Evolutionary conservation across 2,329 filamentous ascomycete species (phyloP).

Genomic region (Fusarium sterilihyphosum): DNA sequence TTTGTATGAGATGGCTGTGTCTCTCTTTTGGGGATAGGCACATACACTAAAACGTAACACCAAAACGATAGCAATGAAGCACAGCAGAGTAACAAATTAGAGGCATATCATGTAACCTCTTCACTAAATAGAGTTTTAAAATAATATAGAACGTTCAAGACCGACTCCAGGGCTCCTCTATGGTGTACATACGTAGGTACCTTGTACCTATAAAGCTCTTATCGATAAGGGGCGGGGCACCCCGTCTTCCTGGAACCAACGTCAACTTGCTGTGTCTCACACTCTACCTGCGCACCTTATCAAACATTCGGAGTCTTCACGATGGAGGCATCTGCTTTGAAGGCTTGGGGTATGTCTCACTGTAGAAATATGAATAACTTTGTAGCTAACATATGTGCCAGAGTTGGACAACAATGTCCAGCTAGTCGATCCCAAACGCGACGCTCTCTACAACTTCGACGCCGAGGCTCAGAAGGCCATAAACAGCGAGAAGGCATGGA

Average conservation of each 20-base stretch:
- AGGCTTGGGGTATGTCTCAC: slow-evolving; percentile 43
- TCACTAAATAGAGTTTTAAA: neutral
- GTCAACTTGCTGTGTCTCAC: slow-evolving; percentile 30
- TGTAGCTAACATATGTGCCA: slow-evolving; percentile 50
- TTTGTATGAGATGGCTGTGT: neutral
- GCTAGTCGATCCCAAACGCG: slow-evolving; percentile 85
- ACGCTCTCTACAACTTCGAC: slow-evolving; percentile 91
- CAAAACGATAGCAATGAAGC: neutral
- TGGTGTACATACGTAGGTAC: neutral
- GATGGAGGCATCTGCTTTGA: slow-evolving; percentile 47
- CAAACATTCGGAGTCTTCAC: slow-evolving; percentile 25
- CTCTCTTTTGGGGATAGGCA: neutral
- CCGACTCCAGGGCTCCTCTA: neutral
- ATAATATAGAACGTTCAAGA: neutral
- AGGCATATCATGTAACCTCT: too few relatives aligned
- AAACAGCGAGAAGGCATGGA: slow-evolving; percentile 77
- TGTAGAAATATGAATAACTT: neutral
- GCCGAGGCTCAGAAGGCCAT: slow-evolving; percentile 73
- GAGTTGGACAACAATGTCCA: slow-evolving; percentile 89
- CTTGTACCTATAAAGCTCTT: slow-evolving; percentile 28
- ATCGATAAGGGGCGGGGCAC: slow-evolving; percentile 46
- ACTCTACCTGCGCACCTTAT: slow-evolving; percentile 9
- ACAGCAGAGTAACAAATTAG: neutral
- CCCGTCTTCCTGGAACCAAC: slow-evolving; percentile 22
- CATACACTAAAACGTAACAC: too few relatives aligned